phyloP scores from a whole-genome alignment of 1,284 basidiomycete species.

The Vanrija pseudolonga region DNA sequence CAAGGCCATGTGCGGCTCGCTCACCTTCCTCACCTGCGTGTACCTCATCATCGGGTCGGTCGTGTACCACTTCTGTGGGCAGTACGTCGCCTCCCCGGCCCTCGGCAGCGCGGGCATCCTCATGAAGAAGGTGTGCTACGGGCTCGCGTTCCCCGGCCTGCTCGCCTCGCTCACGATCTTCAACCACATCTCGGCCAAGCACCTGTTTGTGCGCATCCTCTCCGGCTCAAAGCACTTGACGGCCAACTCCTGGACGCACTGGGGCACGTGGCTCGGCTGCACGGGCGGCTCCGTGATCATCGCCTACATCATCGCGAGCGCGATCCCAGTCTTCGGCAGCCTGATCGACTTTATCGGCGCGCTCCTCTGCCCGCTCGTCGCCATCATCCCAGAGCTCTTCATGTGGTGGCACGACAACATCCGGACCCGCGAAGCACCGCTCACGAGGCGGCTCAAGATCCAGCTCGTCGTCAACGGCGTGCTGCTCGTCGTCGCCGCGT shows the following conservation, averaged over 20 bases:
- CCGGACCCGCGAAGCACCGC: conserved; percentile 1
- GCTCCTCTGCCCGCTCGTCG: conserved; percentile 19
- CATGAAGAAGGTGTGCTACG: conserved; percentile 40
- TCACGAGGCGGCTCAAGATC: conserved; percentile 12
- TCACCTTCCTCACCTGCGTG: conserved; percentile 16
- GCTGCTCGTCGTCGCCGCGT: conserved; percentile 27
- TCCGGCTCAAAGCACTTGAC: conserved; percentile 33
- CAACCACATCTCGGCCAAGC: conserved; percentile 19
- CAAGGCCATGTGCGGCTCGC: conserved; percentile 15
- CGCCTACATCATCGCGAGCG: conserved; percentile 27
- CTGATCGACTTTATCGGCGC: conserved; percentile 33
- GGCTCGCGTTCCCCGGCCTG: conserved; percentile 42
- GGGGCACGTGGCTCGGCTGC: conserved; percentile 34
- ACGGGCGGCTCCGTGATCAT: conserved; percentile 13
- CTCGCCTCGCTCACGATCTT: conserved; percentile 12
- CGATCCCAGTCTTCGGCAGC: conserved; percentile 22
- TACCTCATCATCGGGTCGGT: conserved; percentile 29
- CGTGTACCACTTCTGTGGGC: conserved; percentile 31
- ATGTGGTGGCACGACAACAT: conserved; percentile 34
- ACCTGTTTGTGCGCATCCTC: conserved; percentile 38
- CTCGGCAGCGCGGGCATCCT: conserved; percentile 29
- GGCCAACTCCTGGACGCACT: conserved; percentile 29
- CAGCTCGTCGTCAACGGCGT: conserved; percentile 25
- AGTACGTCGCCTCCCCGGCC: conserved; percentile 30
- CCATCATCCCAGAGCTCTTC: conserved; percentile 23